phyloP scores from a whole-genome alignment of 2,329 filamentous ascomycete species.

The Talaromyces funiculosus region DNA sequence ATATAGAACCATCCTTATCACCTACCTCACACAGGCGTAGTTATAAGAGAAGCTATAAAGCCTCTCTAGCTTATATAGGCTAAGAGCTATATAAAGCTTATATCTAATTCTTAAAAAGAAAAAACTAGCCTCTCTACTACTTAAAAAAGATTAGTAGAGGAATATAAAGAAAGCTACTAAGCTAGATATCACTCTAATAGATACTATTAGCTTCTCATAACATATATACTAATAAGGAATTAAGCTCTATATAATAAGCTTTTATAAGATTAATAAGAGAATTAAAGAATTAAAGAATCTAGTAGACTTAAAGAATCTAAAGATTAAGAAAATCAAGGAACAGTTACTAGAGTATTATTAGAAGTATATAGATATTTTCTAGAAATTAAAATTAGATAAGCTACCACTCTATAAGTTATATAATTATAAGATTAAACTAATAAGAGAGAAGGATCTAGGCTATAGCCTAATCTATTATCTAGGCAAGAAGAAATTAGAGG shows the following conservation, averaged over 20 bases:
- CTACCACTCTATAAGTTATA: not conserved
- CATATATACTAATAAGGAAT: not conserved
- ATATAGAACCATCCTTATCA: too few relatives aligned
- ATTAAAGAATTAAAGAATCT: not conserved
- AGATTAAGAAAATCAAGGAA: not conserved
- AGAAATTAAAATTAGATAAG: not conserved
- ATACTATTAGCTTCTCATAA: not conserved
- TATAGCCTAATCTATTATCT: constrained; percentile 4
- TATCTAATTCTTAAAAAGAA: not conserved
- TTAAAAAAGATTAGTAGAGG: not conserved
- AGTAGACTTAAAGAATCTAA: not conserved
- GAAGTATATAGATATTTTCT: not conserved
- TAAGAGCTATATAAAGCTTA: not conserved
- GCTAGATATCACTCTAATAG: not conserved
- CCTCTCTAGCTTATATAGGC: not conserved
- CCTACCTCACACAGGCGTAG: too few relatives aligned
- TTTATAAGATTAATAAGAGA: not conserved
- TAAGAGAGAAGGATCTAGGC: not conserved
- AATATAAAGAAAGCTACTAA: not conserved
- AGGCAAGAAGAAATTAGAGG: not conserved
- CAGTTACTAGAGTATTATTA: not conserved
- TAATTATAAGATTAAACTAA: constrained; percentile 2
- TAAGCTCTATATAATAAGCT: not conserved
- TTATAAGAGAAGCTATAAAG: not conserved
- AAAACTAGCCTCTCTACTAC: not conserved